Evolutionary conservation across 2,329 filamentous ascomycete genomes (phyloP), one percentile per base, ranked within the genome.

Genomic region (Drechslerella dactyloides): DNA sequence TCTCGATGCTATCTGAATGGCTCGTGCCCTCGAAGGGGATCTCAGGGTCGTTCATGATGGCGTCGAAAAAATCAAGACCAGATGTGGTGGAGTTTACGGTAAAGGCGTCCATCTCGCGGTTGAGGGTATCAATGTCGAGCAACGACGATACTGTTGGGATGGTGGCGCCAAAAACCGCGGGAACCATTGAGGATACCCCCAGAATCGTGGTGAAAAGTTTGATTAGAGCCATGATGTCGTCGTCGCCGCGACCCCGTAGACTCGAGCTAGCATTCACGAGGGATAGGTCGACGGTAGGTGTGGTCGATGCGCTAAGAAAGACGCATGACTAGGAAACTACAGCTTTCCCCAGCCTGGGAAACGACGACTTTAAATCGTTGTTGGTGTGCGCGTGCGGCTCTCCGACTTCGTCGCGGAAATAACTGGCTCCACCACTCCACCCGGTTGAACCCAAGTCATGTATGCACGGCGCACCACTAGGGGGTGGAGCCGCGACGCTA

Each of bases 31-130:
- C 44, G 11, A 55, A 56, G 4, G 60, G 60, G 8, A 63, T 56
- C 53, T 63, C 51, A 11, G 60, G 60, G 27, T 63, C 48, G 37
- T 63, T 63, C 13, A 63, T 48, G 11, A 63, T 10, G 1, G 15
- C 33, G 10, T 56, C 51, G 40, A 63, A 33, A 11, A 44, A 21
- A 19, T 48, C 52, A 35, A 37, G 24, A 27, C 59, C 59, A 8
- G 59, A 50, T 1, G 30, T n/a, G 10, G 60, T 56, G 8, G 52
- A 40, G 42, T 63, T 63, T 40, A 56, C 35, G 11, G 24, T 24
- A 2, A 21, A 13, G 1, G 51, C 50, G 13, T 63, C 59, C 17
- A 63, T 23, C 1, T 55, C 30, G 3, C 40, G 52, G 11, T 52
- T 33, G 2, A 48, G 5, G 2, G 19, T 17, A 3, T 48, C 44